Conservation (phyloP, 345 rosid genomes). For the Mercurialis annua region DNA sequence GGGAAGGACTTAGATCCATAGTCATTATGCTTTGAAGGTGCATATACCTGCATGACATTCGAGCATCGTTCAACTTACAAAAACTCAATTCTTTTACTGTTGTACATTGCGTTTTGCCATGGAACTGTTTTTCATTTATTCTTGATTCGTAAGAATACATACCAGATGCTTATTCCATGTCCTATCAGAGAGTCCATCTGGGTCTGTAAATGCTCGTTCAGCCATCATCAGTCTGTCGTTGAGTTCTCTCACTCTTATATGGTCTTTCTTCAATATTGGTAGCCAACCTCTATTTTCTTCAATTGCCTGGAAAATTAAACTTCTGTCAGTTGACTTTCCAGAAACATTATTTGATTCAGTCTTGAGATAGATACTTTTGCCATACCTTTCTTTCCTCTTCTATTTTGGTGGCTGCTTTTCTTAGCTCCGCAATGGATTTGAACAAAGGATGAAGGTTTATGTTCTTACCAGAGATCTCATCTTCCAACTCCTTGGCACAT, state of each 20-base stretch:
- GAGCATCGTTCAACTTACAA: neutral
- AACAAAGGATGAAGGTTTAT: conserved; percentile 44
- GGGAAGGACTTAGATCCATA: conserved; percentile 78
- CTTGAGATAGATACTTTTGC: conserved; percentile 5
- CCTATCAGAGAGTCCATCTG: conserved; percentile 62
- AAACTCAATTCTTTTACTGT: neutral
- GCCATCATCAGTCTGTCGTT: conserved; percentile 81
- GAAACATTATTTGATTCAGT: neutral
- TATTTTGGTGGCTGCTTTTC: conserved; percentile 48
- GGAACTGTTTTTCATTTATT: neutral
- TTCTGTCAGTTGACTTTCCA: conserved; percentile 7
- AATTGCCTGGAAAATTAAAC: conserved; percentile 32
- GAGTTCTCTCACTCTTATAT: conserved; percentile 48
- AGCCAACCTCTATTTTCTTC: conserved; percentile 36
- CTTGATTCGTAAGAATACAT: conserved; percentile 10
- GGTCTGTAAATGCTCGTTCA: conserved; percentile 69
- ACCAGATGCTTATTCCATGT: conserved; percentile 82
- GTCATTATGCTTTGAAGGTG: conserved; percentile 64
- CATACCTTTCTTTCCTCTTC: conserved; percentile 51
- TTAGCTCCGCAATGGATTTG: conserved; percentile 55
- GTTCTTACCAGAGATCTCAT: conserved; percentile 35
- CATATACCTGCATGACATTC: conserved; percentile 51
- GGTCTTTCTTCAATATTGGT: conserved; percentile 33
- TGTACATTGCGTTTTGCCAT: neutral
- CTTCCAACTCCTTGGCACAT: conserved; percentile 50